Base-by-base conservation (phyloP, 306 rosid species). In the Elaeagnus macrophylla region DNA sequence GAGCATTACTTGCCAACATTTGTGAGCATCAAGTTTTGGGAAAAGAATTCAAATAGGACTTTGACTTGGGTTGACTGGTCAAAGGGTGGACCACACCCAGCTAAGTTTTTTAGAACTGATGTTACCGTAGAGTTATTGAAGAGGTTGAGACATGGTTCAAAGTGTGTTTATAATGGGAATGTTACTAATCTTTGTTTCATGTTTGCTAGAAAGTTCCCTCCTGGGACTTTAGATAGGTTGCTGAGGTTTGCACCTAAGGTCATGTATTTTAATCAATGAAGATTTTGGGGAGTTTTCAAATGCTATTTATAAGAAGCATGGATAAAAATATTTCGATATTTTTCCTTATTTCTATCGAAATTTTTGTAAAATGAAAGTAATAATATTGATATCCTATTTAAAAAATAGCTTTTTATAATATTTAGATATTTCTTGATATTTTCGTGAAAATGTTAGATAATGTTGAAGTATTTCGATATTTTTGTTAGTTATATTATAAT, bases 61-160 rank as follows among this genome's bases (percentile, higher is more conserved):
- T 65, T 90, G 83, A 86, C 94, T 38, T 86, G 89, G 85, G 87
- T 75, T n/a, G 88, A 89, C 46, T 89, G 94, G 89, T 81, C 95
- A 18, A 77, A 37, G 68, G 76, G 85, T 10, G 94, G 95, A 11
- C 75, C 84, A 13, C 97, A 90, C 61, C 97, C 97, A 0, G 69
- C 75, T 3, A 62, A 55, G 51, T 82, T 77, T 56, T 39, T 49
- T n/a, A 72, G 79, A 44, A 42, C 70, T 0, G 85, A 78, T 8
- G 87, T 82, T 0, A 84, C 80, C 6, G 56, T 54, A 1, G 74
- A 78, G 65, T 55, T 78, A 13, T 59, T 88, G 76, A 46, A 67
- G 72, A 54, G 66, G 1, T 11, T 88, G 73, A 82, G 96, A 68
- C 56, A 51, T 10, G 54, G 64, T 16, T 65, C 52, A 10, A 47